Evolutionary conservation across 2,329 filamentous ascomycete genomes (phyloP).

Genomic region (Emericellopsis cladophorae): DNA sequence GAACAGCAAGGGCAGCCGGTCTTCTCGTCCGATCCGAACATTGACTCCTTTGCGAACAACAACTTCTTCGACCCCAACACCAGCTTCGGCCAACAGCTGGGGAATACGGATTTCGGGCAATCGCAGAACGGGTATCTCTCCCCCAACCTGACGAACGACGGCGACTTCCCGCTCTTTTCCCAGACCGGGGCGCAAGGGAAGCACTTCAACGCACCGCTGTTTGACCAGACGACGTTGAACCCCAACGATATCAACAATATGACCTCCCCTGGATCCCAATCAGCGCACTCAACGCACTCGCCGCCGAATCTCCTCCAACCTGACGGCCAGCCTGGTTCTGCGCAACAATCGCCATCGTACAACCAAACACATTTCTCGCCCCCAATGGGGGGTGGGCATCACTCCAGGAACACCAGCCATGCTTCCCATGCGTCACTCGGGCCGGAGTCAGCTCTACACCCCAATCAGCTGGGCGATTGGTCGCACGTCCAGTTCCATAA

Average conservation of each 20-base stretch:
- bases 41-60: constrained; percentile 30
- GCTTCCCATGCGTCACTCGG: constrained; percentile 28
- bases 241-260: constrained; percentile 37
- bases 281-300: constrained; percentile 43
- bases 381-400: constrained; percentile 22
- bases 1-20: constrained; percentile 31
- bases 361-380: constrained; percentile 41
- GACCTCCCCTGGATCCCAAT: constrained; percentile 40
- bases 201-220: constrained; percentile 50
- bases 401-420: constrained; percentile 34
- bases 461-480: constrained; percentile 40
- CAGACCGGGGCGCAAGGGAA: constrained; percentile 39
- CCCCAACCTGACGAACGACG: constrained; percentile 33
- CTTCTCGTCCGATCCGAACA: constrained; percentile 12
- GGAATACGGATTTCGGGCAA: constrained; percentile 27
- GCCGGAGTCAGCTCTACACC: constrained; percentile 43
- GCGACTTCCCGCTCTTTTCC: constrained; percentile 54
- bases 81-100: constrained; percentile 28
- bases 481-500: constrained; percentile 53
- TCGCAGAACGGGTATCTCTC: constrained; percentile 32
- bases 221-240: constrained; percentile 33
- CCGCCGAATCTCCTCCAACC: constrained; percentile 41
- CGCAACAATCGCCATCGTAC: constrained; percentile 45
- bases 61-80: constrained; percentile 34
- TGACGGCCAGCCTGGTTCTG: constrained; percentile 34